phyloP scores from a whole-genome alignment of 1,284 basidiomycete species.

The Neonothopanus nambi region DNA sequence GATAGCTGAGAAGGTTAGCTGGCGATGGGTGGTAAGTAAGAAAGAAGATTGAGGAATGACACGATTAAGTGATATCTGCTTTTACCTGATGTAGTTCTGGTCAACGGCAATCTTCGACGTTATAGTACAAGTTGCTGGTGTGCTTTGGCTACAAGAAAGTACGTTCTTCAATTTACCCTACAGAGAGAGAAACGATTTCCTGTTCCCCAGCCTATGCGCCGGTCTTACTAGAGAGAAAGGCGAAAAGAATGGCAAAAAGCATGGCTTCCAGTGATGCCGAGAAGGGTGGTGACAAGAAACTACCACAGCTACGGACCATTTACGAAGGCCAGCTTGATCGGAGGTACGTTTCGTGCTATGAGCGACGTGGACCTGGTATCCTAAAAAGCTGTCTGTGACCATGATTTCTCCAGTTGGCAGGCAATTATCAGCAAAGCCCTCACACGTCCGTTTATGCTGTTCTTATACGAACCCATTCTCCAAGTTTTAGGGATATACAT shows the following conservation, averaged over 20 bases:
- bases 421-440: constrained; percentile 40
- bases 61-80: background rate
- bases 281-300: constrained; percentile 31
- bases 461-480: constrained; percentile 39
- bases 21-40: constrained; percentile 60
- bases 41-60: background rate
- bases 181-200: background rate
- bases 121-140: constrained; percentile 49
- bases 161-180: constrained; percentile 17
- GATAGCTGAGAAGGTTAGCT: constrained; percentile 60
- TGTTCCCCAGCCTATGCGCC: constrained; percentile 46
- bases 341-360: background rate
- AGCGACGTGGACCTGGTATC: background rate
- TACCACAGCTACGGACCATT: constrained; percentile 40
- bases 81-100: constrained; percentile 51
- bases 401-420: constrained; percentile 37
- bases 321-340: constrained; percentile 32
- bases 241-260: constrained; percentile 44
- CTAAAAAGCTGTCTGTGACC: background rate
- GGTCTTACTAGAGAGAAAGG: constrained; percentile 60
- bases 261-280: constrained; percentile 35
- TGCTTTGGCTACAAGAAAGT: constrained; percentile 69
- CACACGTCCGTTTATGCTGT: constrained; percentile 41
- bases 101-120: constrained; percentile 57
- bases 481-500: constrained; percentile 45